Base-by-base conservation (phyloP, 495 filamentous ascomycete species). In the Lasiosphaeris hirsuta region DNA sequence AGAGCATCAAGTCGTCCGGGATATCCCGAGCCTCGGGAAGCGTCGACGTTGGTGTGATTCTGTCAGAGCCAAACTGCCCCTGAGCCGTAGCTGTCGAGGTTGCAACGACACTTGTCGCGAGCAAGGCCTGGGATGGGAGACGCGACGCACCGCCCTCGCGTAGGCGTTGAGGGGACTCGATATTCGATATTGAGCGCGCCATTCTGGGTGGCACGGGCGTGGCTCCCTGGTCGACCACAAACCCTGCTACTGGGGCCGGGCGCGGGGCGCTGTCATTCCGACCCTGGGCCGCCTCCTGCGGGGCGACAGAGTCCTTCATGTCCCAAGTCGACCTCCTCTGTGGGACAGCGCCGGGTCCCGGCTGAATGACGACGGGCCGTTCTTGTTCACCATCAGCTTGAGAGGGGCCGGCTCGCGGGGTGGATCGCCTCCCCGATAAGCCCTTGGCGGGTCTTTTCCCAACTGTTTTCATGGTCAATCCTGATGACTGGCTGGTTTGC, bases 41-140 rank as follows among this genome's bases (percentile, higher is more conserved):
- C 0, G 47, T 51, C 33, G 64, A 54, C 10, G 54, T 56, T 30
- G 45, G 46, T 14, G 61, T 57, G 40, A 63, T 40, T 7, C 43
- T 54, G 34, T 69, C 70, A 37, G 74, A 72, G 23, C 71, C 68
- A 33, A 73, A 69, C 11, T 65, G 70, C 18, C 72, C 75, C 37
- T 72, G 70, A 10, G 60, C 75, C 0, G 69, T 72, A 0, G 69
- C 68, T 14, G 56, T 69, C 37, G 62, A 66, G 11, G 65, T 55
- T 9, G 53, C 69, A 37, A 72, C 71, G n/a, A 64, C 63, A 30
- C 65, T 72, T 5, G 68, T 66, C 30, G 65, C 63, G 38, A 46
- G 43, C 57, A 55, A 43, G 19, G 63, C 46, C n/a, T 41, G 55
- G 6, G 52, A 42, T 1, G 62, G 54, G 18, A 54, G 59, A n/a